Conservation (phyloP, 176 grass and related monocot species). For the Phyllostachys edulis region DNA sequence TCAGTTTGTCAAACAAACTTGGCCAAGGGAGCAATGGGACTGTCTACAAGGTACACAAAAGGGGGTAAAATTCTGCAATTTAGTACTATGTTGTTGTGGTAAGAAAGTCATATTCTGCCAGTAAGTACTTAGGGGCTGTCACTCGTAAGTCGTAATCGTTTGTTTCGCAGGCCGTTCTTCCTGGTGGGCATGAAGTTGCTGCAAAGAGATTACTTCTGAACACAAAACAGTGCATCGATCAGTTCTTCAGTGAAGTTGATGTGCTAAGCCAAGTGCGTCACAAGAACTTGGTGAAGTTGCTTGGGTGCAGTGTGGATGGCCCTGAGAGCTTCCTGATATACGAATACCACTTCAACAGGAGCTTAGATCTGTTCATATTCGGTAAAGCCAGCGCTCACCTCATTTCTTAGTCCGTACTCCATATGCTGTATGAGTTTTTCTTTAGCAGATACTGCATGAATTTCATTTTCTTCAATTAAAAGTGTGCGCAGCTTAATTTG, state of each 20-base stretch:
- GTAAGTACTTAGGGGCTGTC: neutral
- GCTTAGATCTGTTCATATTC: constrained; percentile 60
- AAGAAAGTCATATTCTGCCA: neutral
- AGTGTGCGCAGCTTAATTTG: neutral
- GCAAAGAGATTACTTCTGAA: constrained; percentile 61
- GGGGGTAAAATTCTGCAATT: neutral
- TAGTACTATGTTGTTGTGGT: neutral
- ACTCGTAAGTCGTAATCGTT: neutral
- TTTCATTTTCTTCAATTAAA: neutral
- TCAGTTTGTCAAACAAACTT: constrained; percentile 50
- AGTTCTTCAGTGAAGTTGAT: constrained; percentile 62
- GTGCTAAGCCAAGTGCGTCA: constrained; percentile 58
- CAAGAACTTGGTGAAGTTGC: constrained; percentile 61
- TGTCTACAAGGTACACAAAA: constrained; percentile 59
- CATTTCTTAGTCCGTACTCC: neutral
- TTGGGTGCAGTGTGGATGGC: constrained; percentile 68
- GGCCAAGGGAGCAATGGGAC: constrained; percentile 64
- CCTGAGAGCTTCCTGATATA: constrained; percentile 63
- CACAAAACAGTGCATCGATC: constrained; percentile 55
- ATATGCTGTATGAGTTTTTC: neutral
- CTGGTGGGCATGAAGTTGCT: constrained; percentile 53
- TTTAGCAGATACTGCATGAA: neutral
- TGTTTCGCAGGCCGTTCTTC: constrained; percentile 45
- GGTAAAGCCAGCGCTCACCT: constrained; percentile 16
- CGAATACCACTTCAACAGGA: constrained; percentile 58